These are phyloP conservation scores for Vitis hybrid DNA, from an alignment of 177 flowering plant genomes.

Conservation along the genomic window DNA sequence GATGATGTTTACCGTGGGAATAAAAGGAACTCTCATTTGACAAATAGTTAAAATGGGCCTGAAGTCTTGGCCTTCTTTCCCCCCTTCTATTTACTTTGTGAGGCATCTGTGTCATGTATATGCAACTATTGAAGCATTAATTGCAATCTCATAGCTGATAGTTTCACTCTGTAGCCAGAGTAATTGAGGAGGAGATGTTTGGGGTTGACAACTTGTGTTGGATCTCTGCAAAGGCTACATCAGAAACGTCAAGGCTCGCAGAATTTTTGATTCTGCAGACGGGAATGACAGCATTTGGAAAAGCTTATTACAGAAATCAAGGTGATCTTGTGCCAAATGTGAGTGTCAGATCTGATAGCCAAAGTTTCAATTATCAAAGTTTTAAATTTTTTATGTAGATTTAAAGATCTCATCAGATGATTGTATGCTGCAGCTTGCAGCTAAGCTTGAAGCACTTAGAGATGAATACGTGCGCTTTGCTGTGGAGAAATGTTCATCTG, in stretches of 20 bases:
- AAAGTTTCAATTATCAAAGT: slow-evolving; percentile 12
- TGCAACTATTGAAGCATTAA: no score
- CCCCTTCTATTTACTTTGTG: no score
- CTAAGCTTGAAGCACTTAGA: slow-evolving; percentile 90
- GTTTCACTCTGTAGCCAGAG: slow-evolving; percentile 61
- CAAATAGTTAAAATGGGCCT: no score
- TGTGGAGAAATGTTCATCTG: slow-evolving; percentile 69
- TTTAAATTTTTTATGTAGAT: not conserved
- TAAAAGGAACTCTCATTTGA: no score
- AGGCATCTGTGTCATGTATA: no score
- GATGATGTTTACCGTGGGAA: no score
- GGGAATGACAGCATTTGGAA: slow-evolving; percentile 97
- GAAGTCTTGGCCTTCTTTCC: no score
- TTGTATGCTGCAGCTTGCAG: slow-evolving; percentile 55
- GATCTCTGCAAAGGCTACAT: slow-evolving; percentile 85
- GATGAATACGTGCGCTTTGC: slow-evolving; percentile 95
- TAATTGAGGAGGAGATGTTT: slow-evolving; percentile 95
- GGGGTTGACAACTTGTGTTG: slow-evolving; percentile 90
- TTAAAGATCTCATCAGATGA: not conserved
- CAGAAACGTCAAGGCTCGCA: slow-evolving; percentile 73
- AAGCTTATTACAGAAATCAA: slow-evolving; percentile 71
- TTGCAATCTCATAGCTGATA: not conserved
- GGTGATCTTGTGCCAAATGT: slow-evolving; percentile 93
- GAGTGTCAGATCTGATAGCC: not conserved
- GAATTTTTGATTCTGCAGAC: slow-evolving; percentile 81